Percentiles rank a stretch among this genome's conserved stretches.
Conservation (phyloP, 1,139 yeast species). For the Geotrichum klebahnii region DNA sequence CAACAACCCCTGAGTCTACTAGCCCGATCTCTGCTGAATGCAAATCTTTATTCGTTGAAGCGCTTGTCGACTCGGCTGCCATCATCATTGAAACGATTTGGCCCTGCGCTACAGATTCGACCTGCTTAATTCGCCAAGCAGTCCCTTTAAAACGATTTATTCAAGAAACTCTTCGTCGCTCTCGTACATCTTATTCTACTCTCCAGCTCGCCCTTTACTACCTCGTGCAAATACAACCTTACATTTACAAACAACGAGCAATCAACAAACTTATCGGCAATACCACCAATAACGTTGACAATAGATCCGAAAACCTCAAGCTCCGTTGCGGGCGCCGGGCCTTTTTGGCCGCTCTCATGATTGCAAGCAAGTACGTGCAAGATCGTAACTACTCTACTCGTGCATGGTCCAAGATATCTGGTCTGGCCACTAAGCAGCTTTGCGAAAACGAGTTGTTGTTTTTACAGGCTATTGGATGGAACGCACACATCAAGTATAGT, state of each 20-base stretch:
- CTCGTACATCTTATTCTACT: constrained; percentile 61
- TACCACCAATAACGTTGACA: neutral
- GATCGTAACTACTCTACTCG: constrained; percentile 66
- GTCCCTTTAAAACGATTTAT: constrained; percentile 47
- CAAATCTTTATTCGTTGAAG: constrained; percentile 32
- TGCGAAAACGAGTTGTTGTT: constrained; percentile 53
- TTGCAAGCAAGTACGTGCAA: constrained; percentile 68
- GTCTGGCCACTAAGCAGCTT: constrained; percentile 51
- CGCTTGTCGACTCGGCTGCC: constrained; percentile 39
- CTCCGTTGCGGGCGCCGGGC: constrained; percentile 57
- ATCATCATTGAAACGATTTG: constrained; percentile 39
- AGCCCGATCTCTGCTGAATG: constrained; percentile 3
- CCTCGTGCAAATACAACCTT: constrained; percentile 47
- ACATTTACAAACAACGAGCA: constrained; percentile 14
- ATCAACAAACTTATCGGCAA: neutral
- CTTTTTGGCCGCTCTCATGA: constrained; percentile 60
- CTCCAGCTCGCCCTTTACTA: constrained; percentile 66
- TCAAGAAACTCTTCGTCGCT: constrained; percentile 62
- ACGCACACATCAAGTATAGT: constrained; percentile 49
- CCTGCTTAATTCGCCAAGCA: constrained; percentile 24
- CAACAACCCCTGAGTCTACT: neutral
- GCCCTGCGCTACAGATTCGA: constrained; percentile 29
- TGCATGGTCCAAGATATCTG: constrained; percentile 76
- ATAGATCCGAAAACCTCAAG: constrained; percentile 18
- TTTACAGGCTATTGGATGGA: constrained; percentile 53